phyloP scores from a whole-genome alignment of 305 asterid species.

The Fraxinus xanthoxyloides region DNA sequence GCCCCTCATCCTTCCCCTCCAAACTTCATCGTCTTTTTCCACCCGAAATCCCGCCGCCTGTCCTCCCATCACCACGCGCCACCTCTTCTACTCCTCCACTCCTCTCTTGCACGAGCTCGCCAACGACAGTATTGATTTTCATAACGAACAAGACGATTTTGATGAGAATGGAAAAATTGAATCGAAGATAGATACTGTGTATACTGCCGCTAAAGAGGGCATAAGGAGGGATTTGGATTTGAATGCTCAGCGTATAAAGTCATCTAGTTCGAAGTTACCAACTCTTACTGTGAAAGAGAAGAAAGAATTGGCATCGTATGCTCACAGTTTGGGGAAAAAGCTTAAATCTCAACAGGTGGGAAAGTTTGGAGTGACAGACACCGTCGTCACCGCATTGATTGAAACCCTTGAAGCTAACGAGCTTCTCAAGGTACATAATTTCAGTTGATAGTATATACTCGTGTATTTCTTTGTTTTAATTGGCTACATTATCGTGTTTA shows the following conservation, averaged over 20 bases:
- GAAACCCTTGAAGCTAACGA: slow-evolving; percentile 94
- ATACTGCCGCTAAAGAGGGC: slow-evolving; percentile 21
- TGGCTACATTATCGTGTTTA: not conserved
- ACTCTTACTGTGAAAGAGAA: slow-evolving; percentile 70
- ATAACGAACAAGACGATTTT: not conserved
- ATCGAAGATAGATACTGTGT: slow-evolving; percentile 24
- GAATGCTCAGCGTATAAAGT: not conserved
- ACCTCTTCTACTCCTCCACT: slow-evolving; percentile 23
- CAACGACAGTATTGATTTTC: slow-evolving; percentile 22
- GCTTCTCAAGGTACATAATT: slow-evolving; percentile 72
- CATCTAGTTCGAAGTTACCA: slow-evolving; percentile 30
- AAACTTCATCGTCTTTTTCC: slow-evolving; percentile 21
- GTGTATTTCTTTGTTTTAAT: not conserved
- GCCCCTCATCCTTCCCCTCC: slow-evolving; percentile 7
- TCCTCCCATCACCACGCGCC: slow-evolving; percentile 19
- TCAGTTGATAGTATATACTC: not conserved
- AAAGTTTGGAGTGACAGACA: slow-evolving; percentile 81
- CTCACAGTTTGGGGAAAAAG: slow-evolving; percentile 86
- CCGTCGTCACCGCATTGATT: slow-evolving; percentile 64
- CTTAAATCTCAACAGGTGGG: slow-evolving; percentile 93
- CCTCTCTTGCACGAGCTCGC: slow-evolving; percentile 23
- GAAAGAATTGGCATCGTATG: slow-evolving; percentile 78
- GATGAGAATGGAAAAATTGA: slow-evolving; percentile 24
- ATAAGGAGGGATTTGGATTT: slow-evolving; percentile 18
- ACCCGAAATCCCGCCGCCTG: not conserved